Base-by-base conservation (phyloP, 768 basidiomycete genomes). In the Trametes elegans region DNA sequence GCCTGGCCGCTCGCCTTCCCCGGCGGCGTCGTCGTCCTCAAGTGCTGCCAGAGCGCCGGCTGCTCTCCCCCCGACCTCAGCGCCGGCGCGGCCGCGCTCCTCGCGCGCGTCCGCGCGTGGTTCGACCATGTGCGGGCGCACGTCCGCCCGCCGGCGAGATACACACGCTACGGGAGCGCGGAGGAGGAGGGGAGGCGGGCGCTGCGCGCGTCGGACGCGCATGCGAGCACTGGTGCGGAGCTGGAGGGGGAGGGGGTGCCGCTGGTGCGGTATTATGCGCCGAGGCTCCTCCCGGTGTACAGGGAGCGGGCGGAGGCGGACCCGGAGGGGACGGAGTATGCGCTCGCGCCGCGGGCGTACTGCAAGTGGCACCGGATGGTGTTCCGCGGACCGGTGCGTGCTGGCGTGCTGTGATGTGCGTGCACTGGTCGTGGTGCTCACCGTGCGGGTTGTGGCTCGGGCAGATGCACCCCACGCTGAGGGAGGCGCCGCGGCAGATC, bases 351-450 rank as follows among this genome's bases (percentile, higher is more conserved):
- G 9, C 68, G 57, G 38, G 64, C 63, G 9, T 73, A 74, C 55
- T 76, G 73, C 53, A 79, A 78, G 59, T 79, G 76, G 78, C 76
- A 79, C 49, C 64, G 71, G 10, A 75, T 79, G 72, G 74, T 77
- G 21, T 76, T 73, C 46, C 71, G 61, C 18, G 67, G 70, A 16
- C 57, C 72, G 61, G 78, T 79, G 51, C 62, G 75, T 43, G 8
- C 24, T 11, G 1, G 14, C n/a, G 8, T 19, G n/a, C 21, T 61
- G n/a, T 11, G 11, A 28, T 8, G 43, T 21, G n/a, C n/a, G n/a
- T n/a, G n/a, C n/a, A n/a, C n/a, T n/a, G n/a, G n/a, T n/a, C n/a
- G n/a, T n/a, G n/a, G n/a, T n/a, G n/a, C 26, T 41, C 28, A 24
- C 16, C 9, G 13, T 19, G 27, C 43, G 3, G 13, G 21, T 5